A percentile compares a stretch with the other conserved stretches of the same genome.
phyloP scores from a whole-genome alignment of 176 grass and related monocot genomes.

The Secale cereale region DNA sequence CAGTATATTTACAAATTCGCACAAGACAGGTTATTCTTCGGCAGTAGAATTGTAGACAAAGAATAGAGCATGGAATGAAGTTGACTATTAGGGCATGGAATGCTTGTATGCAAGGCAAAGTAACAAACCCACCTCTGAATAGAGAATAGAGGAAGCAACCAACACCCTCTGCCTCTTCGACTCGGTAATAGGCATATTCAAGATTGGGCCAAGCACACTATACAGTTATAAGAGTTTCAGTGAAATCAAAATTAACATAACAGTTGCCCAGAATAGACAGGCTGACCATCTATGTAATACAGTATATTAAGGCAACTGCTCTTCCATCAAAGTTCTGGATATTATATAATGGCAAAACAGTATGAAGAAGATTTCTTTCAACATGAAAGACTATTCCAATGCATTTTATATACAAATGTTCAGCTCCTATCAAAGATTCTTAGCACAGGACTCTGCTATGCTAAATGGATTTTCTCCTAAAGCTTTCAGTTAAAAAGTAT shows the following conservation, averaged over 20 bases:
- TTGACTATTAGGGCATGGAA: background rate
- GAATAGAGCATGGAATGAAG: background rate
- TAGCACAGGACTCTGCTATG: background rate
- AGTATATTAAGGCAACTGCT: background rate
- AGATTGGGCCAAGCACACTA: conserved; percentile 97
- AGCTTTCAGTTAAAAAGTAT: background rate
- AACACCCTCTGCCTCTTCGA: conserved; percentile 94
- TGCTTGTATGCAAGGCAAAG: conserved; percentile 18
- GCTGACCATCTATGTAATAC: conserved; percentile 13
- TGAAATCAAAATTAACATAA: conserved; percentile 36
- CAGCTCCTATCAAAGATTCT: conserved; percentile 4
- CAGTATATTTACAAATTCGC: conserved; percentile 7
- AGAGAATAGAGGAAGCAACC: conserved; percentile 93
- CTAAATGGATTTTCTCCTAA: background rate
- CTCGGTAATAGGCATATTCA: conserved; percentile 94
- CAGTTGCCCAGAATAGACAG: background rate
- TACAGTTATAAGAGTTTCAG: conserved; percentile 44
- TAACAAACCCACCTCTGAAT: conserved; percentile 79
- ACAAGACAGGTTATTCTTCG: background rate
- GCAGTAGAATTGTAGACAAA: conserved; percentile 1
- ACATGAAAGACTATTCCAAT: background rate
- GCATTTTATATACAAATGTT: conserved; percentile 23
- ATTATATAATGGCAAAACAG: conserved; percentile 15
- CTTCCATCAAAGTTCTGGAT: conserved; percentile 16
- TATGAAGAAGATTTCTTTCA: background rate